Percentiles rank a stretch among this genome's conserved stretches.
Conservation (phyloP, 805 yeast species). For the Limtongozyma cylindracea region DNA sequence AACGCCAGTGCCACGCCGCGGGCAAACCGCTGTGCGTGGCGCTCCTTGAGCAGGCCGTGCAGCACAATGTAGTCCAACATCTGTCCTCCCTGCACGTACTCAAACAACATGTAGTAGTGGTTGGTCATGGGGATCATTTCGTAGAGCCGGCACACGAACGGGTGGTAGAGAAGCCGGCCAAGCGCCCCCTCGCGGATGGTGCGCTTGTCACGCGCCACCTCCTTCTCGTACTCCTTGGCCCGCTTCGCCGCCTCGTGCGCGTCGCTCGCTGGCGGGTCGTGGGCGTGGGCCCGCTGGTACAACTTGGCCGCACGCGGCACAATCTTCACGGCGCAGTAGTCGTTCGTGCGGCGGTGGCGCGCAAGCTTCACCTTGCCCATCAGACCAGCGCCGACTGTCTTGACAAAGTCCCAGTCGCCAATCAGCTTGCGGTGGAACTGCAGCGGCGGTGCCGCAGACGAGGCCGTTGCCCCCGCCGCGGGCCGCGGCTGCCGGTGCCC, state of each 20-base stretch:
- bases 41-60: conserved; percentile 84
- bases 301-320: conserved; percentile 73
- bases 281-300: conserved; percentile 45
- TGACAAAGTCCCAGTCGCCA: conserved; percentile 92
- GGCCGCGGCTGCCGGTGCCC: too few species aligned
- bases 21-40: conserved; percentile 84
- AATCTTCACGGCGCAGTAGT: conserved; percentile 78
- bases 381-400: conserved; percentile 94
- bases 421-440: conserved; percentile 67
- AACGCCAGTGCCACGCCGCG: conserved; percentile 86
- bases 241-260: conserved; percentile 30
- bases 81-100: conserved; percentile 93
- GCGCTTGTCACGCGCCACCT: conserved; percentile 72
- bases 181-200: conserved; percentile 90
- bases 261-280: conserved; percentile 39
- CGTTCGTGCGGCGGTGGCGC: conserved; percentile 54
- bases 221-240: conserved; percentile 53
- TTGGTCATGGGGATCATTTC: conserved; percentile 94
- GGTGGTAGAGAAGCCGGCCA: conserved; percentile 76
- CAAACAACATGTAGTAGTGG: conserved; percentile 91
- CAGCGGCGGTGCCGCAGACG: conserved; percentile 5
- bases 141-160: conserved; percentile 72
- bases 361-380: conserved; percentile 98
- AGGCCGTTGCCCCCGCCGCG: too few species aligned
- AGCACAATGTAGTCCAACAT: conserved; percentile 91